phyloP scores from a whole-genome alignment of 805 yeast species.

The Debaryomyces maramus region DNA sequence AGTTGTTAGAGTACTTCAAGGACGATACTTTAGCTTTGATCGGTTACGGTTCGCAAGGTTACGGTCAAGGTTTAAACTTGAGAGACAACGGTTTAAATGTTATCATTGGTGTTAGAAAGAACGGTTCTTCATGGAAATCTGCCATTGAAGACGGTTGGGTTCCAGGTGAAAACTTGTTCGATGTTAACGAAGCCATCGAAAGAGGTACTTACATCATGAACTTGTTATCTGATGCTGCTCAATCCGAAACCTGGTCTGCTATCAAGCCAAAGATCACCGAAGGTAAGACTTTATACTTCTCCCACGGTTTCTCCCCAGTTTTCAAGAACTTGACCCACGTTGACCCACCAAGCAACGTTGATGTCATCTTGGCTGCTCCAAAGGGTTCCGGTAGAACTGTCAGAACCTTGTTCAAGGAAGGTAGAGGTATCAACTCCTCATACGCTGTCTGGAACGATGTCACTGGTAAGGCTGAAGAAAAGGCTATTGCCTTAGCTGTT shows the following conservation, averaged over 20 bases:
- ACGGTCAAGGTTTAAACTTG: conserved; percentile 99
- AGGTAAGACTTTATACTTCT: conserved; percentile 97
- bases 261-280: conserved; percentile 90
- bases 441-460: conserved; percentile 99
- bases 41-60: conserved; percentile 99
- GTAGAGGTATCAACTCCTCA: conserved; percentile 99
- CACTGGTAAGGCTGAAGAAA: conserved; percentile 98
- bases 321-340: conserved; percentile 97
- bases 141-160: conserved; percentile 99
- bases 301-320: conserved; percentile 99
- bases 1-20: conserved; percentile 93
- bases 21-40: conserved; percentile 95
- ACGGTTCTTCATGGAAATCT: conserved; percentile 99
- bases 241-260: conserved; percentile 93
- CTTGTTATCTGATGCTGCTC: conserved; percentile 98
- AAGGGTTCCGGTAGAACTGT: conserved; percentile 99
- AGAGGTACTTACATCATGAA: conserved; percentile 96
- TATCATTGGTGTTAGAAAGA: conserved; percentile 95
- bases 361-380: conserved; percentile 98
- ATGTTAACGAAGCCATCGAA: conserved; percentile 87
- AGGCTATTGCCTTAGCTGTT: conserved; percentile 96
- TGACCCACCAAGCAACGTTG: conserved; percentile 91
- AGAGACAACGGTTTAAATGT: conserved; percentile 99
- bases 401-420: conserved; percentile 98
- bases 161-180: conserved; percentile 97